Percentiles rank a stretch among this genome's conserved stretches.
phyloP scores from a whole-genome alignment of 345 rosid species.

The Ceriops decandra region DNA sequence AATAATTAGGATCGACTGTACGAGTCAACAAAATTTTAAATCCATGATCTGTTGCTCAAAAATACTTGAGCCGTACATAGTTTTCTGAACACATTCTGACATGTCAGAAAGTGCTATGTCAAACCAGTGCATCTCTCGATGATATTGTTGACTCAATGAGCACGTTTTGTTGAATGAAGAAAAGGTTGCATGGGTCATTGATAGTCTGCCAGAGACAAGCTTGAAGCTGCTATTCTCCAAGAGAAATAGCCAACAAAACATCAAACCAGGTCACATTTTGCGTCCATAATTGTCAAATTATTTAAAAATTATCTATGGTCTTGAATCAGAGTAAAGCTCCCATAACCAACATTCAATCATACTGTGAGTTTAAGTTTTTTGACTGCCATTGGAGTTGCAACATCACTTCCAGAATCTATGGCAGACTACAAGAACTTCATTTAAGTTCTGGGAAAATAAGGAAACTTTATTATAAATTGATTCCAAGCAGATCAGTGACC shows the following conservation, averaged over 20 bases:
- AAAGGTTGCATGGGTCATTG: slow-evolving; percentile 72
- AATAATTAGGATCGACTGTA: no score
- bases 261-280: not conserved
- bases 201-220: slow-evolving; percentile 89
- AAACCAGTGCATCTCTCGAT: not conserved
- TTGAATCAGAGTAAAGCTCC: not conserved
- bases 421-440: not conserved
- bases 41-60: no score
- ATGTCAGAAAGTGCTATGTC: no score
- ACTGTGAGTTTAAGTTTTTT: not conserved
- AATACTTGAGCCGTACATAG: no score
- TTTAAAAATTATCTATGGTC: not conserved
- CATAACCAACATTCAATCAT: not conserved
- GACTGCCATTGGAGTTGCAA: not conserved
- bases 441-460: not conserved
- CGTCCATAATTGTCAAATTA: not conserved
- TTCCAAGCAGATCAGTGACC: not conserved
- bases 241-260: no score
- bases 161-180: slow-evolving; percentile 37
- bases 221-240: slow-evolving; percentile 68
- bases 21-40: no score
- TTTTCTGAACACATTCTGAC: no score
- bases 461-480: not conserved
- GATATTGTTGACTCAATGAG: not conserved
- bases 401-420: no score